A percentile compares a stretch with the other conserved stretches of the same genome.
phyloP scores from a whole-genome alignment of 306 rosid genomes.

The Acacia confusa region DNA sequence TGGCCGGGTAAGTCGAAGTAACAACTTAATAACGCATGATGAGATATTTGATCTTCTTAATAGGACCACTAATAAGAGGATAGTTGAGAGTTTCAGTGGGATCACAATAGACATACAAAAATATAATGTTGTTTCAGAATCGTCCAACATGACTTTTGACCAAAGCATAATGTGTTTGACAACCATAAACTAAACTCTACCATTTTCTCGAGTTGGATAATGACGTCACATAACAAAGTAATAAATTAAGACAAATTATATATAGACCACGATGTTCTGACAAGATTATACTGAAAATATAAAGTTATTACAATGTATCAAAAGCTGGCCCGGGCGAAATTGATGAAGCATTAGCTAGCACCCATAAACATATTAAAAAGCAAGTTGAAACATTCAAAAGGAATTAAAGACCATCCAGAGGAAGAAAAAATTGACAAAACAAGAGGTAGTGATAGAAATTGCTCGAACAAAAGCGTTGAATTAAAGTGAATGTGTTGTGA shows the following conservation, averaged over 20 bases:
- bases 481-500: neutral
- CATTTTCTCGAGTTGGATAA: neutral
- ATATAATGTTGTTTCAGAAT: no score
- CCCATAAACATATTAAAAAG: neutral
- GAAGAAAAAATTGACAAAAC: neutral
- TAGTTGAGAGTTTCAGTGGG: neutral
- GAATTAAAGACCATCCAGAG: neutral
- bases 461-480: neutral
- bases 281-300: neutral
- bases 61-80: no score
- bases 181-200: neutral
- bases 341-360: neutral
- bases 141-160: neutral
- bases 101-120: no score
- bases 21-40: neutral
- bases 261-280: neutral
- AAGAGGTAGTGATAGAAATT: neutral
- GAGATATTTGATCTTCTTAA: no score
- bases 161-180: neutral
- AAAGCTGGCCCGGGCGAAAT: neutral
- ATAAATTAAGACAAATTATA: neutral
- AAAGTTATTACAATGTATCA: neutral
- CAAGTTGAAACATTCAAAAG: neutral
- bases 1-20: no score
- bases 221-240: neutral